phyloP scores from a whole-genome alignment of 1,284 basidiomycete genomes.

The Malassezia japonica region DNA sequence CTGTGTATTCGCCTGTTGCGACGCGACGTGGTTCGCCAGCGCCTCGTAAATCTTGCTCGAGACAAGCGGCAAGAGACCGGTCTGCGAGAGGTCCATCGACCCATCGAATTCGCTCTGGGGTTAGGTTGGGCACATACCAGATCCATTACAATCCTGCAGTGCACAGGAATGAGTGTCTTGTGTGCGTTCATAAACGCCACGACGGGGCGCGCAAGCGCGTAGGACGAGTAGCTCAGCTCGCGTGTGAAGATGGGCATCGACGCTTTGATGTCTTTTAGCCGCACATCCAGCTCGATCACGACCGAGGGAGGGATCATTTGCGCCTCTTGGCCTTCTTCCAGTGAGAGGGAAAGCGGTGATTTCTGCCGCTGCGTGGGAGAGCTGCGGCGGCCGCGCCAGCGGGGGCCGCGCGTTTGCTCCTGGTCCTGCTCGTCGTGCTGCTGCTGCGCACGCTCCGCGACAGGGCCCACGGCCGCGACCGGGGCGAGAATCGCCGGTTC shows the following conservation, averaged over 20 bases:
- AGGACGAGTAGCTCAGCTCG: slow-evolving; percentile 73
- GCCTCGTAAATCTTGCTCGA: slow-evolving; percentile 46
- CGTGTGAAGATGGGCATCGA: slow-evolving; percentile 60
- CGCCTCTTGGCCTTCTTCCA: not conserved
- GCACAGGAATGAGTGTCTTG: slow-evolving; percentile 26
- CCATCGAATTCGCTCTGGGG: slow-evolving; percentile 43
- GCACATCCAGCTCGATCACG: slow-evolving; percentile 78
- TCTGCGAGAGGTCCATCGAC: slow-evolving; percentile 44
- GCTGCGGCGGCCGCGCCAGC: not conserved
- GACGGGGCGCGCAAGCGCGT: slow-evolving; percentile 88
- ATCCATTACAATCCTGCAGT: slow-evolving; percentile 44
- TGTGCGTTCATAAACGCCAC: slow-evolving; percentile 74
- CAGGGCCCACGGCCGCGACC: slow-evolving; percentile 42
- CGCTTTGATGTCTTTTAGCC: slow-evolving; percentile 92
- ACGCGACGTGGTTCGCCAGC: slow-evolving; percentile 41
- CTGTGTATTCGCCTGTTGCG: slow-evolving; percentile 35
- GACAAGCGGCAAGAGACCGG: slow-evolving; percentile 40
- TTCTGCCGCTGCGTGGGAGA: too few species aligned
- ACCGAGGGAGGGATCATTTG: slow-evolving; percentile 50
- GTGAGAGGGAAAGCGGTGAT: too few species aligned
- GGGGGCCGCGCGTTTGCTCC: too few species aligned
- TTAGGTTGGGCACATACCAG: slow-evolving; percentile 14
- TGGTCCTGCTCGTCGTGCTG: slow-evolving; percentile 21
- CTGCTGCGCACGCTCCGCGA: slow-evolving; percentile 32
- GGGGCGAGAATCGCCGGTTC: slow-evolving; percentile 77